phyloP scores from a whole-genome alignment of 805 yeast genomes.

The Metschnikowia corniflorae region DNA sequence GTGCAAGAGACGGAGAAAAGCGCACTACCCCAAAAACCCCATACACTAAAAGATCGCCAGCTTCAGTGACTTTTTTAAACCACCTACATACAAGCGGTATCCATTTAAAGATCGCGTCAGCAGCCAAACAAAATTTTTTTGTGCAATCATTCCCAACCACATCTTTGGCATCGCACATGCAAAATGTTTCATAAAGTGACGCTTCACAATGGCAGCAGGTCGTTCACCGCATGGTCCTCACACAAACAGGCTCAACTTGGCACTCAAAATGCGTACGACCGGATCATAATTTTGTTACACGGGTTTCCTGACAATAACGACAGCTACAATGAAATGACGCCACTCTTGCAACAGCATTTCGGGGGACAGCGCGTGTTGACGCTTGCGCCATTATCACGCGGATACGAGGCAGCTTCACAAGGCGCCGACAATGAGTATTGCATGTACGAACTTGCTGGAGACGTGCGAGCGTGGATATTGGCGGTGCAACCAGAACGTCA shows the following conservation, averaged over 20 bases:
- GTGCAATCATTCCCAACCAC: no score
- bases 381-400: slow-evolving; percentile 35
- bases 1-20: no score
- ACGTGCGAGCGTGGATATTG: slow-evolving; percentile 32
- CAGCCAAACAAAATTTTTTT: no score
- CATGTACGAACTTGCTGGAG: slow-evolving; percentile 30
- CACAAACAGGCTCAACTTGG: slow-evolving; percentile 10
- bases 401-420: slow-evolving; percentile 35
- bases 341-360: slow-evolving; percentile 19
- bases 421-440: slow-evolving; percentile 24
- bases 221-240: slow-evolving; percentile 15
- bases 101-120: no score
- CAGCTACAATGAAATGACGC: slow-evolving; percentile 25
- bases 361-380: slow-evolving; percentile 17
- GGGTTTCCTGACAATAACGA: slow-evolving; percentile 40
- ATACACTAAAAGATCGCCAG: no score
- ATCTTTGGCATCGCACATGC: no score
- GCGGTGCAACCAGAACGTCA: slow-evolving; percentile 18
- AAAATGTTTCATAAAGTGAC: slow-evolving; percentile 6
- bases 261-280: slow-evolving; percentile 3
- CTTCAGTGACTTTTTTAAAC: no score
- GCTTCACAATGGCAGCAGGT: slow-evolving; percentile 8
- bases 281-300: slow-evolving; percentile 29
- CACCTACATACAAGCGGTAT: no score
- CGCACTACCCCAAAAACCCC: no score